These are phyloP conservation scores for Mucor plumbeus DNA, from an alignment of 371 early-diverging fungal species.

Conservation along the genomic window DNA sequence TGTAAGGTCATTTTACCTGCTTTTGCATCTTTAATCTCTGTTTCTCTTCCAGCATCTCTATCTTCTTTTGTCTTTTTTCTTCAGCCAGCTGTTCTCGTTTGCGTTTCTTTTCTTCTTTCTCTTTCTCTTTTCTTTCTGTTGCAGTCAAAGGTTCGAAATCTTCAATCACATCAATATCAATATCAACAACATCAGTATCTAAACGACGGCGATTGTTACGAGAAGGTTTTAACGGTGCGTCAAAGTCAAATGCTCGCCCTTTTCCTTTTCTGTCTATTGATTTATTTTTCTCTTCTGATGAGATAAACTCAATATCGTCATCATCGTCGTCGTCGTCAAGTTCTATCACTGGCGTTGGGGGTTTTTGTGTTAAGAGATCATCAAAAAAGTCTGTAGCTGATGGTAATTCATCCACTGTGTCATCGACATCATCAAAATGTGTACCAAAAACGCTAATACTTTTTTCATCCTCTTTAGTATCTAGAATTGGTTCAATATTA, in stretches of 20 bases:
- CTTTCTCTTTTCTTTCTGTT: slow-evolving; percentile 7
- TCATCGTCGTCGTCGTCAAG: slow-evolving; percentile 13
- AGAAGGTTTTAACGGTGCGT: background rate
- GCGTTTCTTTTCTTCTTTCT: slow-evolving; percentile 18
- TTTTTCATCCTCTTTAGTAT: background rate
- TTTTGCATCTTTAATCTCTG: slow-evolving; percentile 27
- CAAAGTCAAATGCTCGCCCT: slow-evolving; percentile 2
- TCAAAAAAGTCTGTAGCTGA: slow-evolving; percentile 21
- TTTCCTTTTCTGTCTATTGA: slow-evolving; percentile 11
- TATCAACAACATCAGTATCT: background rate
- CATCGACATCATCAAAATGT: slow-evolving; percentile 1
- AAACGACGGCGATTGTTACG: background rate
- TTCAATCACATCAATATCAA: too few species aligned
- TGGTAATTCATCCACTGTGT: slow-evolving; percentile 7
- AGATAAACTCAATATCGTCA: background rate
- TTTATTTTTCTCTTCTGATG: background rate
- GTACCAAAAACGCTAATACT: background rate
- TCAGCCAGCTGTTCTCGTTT: slow-evolving; percentile 20
- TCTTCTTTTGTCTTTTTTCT: slow-evolving; percentile 19
- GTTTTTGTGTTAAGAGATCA: slow-evolving; percentile 15
- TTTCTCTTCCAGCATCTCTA: slow-evolving; percentile 27
- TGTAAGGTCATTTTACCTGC: slow-evolving; percentile 8
- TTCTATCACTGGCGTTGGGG: background rate
- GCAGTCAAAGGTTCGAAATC: background rate
- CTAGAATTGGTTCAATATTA: background rate